Evolutionary conservation across 768 basidiomycete genomes (phyloP).

Genomic region (Pulveroboletus sp.): DNA sequence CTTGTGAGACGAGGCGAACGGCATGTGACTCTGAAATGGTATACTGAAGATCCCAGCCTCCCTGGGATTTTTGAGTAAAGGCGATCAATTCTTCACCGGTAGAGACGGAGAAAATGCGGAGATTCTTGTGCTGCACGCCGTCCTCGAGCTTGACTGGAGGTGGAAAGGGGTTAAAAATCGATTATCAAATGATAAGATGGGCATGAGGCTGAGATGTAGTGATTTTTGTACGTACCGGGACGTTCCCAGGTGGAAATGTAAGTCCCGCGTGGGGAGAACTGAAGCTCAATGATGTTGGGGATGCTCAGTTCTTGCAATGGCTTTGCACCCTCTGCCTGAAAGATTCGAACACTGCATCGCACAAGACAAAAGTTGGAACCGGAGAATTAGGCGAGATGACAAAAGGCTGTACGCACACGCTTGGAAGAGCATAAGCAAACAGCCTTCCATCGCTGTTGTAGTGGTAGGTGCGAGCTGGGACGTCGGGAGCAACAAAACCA

Average conservation of each 20-base stretch:
- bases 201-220: constrained; percentile 23
- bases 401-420: constrained; percentile 47
- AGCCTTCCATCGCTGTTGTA: constrained; percentile 87
- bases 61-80: constrained; percentile 87
- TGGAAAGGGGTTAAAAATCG: constrained; percentile 6
- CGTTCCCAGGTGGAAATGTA: constrained; percentile 97
- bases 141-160: constrained; percentile 77
- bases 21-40: constrained; percentile 87
- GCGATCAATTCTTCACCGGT: constrained; percentile 83
- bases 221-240: constrained; percentile 45
- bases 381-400: constrained; percentile 6
- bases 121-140: constrained; percentile 88
- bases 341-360: constrained; percentile 60
- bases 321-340: constrained; percentile 67
- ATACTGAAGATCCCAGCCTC: constrained; percentile 89
- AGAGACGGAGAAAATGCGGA: constrained; percentile 81
- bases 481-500: constrained; percentile 63
- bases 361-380: constrained; percentile 12
- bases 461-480: constrained; percentile 65
- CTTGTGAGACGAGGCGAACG: constrained; percentile 70
- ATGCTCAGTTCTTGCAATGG: constrained; percentile 71
- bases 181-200: constrained; percentile 11
- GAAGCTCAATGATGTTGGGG: constrained; percentile 75
- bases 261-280: constrained; percentile 90
- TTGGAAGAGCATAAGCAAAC: constrained; percentile 78